Conservation (phyloP, 306 rosid genomes). For the Pueraria montana region DNA sequence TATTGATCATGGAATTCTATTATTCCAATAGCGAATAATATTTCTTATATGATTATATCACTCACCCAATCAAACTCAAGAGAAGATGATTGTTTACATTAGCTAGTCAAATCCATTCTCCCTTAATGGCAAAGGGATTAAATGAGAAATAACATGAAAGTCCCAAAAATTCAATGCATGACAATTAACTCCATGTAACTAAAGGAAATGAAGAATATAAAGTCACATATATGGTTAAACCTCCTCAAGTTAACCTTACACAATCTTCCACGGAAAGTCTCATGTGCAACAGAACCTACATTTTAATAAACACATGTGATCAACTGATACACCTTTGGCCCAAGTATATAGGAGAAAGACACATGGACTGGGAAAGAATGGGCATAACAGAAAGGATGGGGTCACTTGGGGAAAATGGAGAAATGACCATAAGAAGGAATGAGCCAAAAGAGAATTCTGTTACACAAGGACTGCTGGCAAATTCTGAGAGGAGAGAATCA, state of each 20-base stretch:
- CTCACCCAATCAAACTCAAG: not conserved
- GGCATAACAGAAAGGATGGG: not conserved
- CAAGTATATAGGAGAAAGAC: not conserved
- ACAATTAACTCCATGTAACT: too few species aligned
- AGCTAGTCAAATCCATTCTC: not conserved
- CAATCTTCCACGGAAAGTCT: conserved; percentile 13
- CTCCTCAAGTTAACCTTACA: conserved; percentile 33
- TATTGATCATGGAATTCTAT: conserved; percentile 33
- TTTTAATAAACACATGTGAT: conserved; percentile 8
- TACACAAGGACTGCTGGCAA: not conserved
- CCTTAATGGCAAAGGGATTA: conserved; percentile 5
- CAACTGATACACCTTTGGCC: not conserved
- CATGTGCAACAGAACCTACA: not conserved
- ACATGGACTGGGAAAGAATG: not conserved
- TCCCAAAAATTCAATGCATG: conserved; percentile 38
- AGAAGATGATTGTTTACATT: not conserved
- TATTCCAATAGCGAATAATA: not conserved
- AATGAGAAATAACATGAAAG: conserved; percentile 7
- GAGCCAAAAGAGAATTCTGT: not conserved
- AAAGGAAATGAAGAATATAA: conserved; percentile 26
- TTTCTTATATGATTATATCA: conserved; percentile 4
- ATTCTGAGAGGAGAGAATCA: not conserved
- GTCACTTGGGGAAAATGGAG: conserved; percentile 1
- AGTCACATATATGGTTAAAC: conserved; percentile 11
- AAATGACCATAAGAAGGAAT: not conserved